Conservation (phyloP, 805 yeast genomes). For the Candida hispaniensis region DNA sequence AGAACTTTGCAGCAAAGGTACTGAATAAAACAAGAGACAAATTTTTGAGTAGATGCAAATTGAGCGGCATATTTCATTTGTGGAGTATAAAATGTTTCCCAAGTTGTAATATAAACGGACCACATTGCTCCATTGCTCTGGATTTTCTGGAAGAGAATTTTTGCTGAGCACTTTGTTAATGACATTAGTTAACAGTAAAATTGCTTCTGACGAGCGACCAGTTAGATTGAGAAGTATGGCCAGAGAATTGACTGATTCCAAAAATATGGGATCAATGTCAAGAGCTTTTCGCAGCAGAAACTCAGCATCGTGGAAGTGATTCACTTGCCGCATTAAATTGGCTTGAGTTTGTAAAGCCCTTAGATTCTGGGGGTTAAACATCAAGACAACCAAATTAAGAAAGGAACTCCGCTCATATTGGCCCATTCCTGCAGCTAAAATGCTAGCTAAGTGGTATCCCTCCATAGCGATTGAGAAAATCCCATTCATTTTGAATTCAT, state of each 20-base stretch:
- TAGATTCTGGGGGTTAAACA: conserved; percentile 18
- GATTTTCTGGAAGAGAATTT: conserved; percentile 3
- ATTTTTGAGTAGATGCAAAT: conserved; percentile 21
- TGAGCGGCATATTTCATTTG: conserved; percentile 5
- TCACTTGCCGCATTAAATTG: conserved; percentile 19
- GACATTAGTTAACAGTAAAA: neutral
- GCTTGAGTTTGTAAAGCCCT: conserved; percentile 25
- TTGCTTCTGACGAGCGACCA: conserved; percentile 17
- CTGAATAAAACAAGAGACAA: conserved; percentile 21
- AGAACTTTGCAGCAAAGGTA: too few species aligned
- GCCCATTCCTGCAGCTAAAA: conserved; percentile 20
- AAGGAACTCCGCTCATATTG: conserved; percentile 15
- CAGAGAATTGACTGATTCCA: conserved; percentile 26
- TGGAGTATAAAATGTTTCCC: conserved; percentile 22
- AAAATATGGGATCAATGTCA: conserved; percentile 21
- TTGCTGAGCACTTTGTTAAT: neutral
- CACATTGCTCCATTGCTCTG: conserved; percentile 19
- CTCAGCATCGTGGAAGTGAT: conserved; percentile 21
- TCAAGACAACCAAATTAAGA: conserved; percentile 5
- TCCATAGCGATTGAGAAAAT: conserved; percentile 13
- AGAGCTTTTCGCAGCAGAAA: conserved; percentile 22
- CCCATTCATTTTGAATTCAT: conserved; percentile 1
- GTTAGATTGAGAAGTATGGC: conserved; percentile 20
- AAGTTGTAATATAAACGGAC: conserved; percentile 23
- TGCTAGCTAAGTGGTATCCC: conserved; percentile 23